Percentiles rank a stretch among this genome's conserved stretches.
phyloP scores from a whole-genome alignment of 78 protist species.

The Polysphondylium violaceum region DNA sequence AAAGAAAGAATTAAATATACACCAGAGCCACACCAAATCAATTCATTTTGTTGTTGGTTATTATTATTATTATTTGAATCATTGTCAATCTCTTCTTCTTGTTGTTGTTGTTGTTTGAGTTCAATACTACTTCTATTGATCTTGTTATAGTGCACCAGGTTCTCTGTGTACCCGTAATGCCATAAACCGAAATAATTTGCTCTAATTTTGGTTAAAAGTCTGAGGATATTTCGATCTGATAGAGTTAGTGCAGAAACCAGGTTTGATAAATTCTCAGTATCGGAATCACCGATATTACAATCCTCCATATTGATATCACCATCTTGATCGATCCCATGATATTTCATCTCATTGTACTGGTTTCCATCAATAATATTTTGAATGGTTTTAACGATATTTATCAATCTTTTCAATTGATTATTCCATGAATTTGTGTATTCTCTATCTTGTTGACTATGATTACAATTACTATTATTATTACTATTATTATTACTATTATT shows the following conservation, averaged over 20 bases:
- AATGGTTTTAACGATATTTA: background rate
- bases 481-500: too few relatives aligned
- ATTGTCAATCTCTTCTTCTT: background rate
- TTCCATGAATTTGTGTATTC: too few relatives aligned
- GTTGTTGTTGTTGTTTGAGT: background rate
- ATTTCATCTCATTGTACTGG: background rate
- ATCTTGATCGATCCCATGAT: conserved; percentile 8
- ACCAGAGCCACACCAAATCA: conserved; percentile 54
- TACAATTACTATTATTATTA: too few relatives aligned
- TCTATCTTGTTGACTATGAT: too few relatives aligned
- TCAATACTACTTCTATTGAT: background rate
- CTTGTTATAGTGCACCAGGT: background rate
- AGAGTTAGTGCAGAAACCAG: too few relatives aligned
- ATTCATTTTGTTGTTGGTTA: background rate
- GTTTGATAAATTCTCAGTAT: too few relatives aligned
- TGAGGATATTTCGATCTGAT: conserved; percentile 30
- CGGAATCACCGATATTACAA: too few relatives aligned
- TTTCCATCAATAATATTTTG: conserved; percentile 7
- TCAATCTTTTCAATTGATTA: conserved; percentile 1
- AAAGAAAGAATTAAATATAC: conserved; percentile 50
- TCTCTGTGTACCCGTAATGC: background rate
- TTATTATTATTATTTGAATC: background rate
- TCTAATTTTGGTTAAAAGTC: conserved; percentile 43
- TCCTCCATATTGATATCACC: conserved; percentile 6
- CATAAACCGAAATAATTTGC: conserved; percentile 70